Evolutionary conservation across 441 rosid species (phyloP), one percentile per base, ranked within the genome.

Genomic region (Eutrema salsugineum): DNA sequence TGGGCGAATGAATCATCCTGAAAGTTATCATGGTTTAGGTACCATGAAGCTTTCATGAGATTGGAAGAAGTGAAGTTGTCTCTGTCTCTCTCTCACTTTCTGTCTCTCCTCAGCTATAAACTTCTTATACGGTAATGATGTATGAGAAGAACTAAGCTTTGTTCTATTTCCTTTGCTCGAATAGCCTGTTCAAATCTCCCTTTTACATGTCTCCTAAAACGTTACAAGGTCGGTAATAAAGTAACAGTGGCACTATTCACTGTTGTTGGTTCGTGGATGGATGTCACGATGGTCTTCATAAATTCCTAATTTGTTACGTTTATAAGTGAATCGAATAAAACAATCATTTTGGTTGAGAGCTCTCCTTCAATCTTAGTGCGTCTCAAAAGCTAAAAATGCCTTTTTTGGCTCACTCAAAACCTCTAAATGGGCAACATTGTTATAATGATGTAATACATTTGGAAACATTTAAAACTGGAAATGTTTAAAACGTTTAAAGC

Each of bases 1-100:
- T 5, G 2, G 32, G 54, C 7, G 16, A 16, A 27, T 9, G 61
- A 63, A 70, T 40, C 60, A 63, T 48, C 48, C 40, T 63, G 56
- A 35, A 57, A 64, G 79, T 56, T 5, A 42, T 49, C 79, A 70
- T 76, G 79, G 79, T 76, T 76, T 76, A 64, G 79, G 67, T 76
- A 63, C 67, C 76, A 76, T 76, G 79, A 3, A 32, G 55, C 20
- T 6, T 50, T 67, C 50, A 60, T 59, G 68, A 43, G 61, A 48
- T 63, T 55, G 71, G 66, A 70, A 63, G 36, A 63, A 70, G 19
- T 56, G 71, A 40, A 62, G 61, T 75, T 27, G 59, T 30, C 47
- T 39, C 43, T 55, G 54, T 48, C 3, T 75, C 9, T 68, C 44
- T 38, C 46, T 39, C 43, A 38, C 53, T 48, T 1, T 75, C 9